These are phyloP conservation scores for Teratosphaeria epicoccoides DNA, from an alignment of 2,329 filamentous ascomycete genomes.

Conservation along the genomic window DNA sequence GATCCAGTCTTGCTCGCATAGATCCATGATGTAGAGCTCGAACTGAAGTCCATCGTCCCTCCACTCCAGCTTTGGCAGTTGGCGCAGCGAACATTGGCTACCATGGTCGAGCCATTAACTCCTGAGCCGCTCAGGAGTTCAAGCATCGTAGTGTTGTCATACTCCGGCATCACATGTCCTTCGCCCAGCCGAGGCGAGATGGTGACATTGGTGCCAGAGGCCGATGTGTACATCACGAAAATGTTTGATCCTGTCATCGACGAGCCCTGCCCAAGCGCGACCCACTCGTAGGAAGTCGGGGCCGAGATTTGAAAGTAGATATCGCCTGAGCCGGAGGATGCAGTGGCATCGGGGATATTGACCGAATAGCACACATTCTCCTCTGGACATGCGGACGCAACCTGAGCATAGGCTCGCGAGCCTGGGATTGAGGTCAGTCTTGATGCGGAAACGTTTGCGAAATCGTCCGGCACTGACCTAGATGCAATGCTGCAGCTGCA, in stretches of 20 bases:
- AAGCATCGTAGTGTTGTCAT: conserved; percentile 34
- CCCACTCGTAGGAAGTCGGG: conserved; percentile 43
- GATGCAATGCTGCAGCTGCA: conserved; percentile 3
- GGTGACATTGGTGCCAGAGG: conserved; percentile 45
- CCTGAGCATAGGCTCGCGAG: conserved; percentile 10
- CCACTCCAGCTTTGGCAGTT: conserved; percentile 45
- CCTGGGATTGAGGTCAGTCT: conserved; percentile 4
- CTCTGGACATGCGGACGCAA: conserved; percentile 12
- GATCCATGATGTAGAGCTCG: conserved; percentile 35
- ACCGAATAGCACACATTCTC: conserved; percentile 38
- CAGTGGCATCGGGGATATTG: conserved; percentile 45
- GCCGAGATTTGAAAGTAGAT: conserved; percentile 49
- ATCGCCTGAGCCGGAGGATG: conserved; percentile 41
- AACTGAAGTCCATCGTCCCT: conserved; percentile 41
- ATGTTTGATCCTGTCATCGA: conserved; percentile 47
- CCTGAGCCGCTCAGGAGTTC: conserved; percentile 44
- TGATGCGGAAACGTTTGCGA: neutral
- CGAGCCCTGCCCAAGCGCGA: conserved; percentile 45
- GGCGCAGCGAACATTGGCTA: conserved; percentile 45
- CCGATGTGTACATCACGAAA: conserved; percentile 47
- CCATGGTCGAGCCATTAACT: conserved; percentile 42
- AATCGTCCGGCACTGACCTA: conserved; percentile 3
- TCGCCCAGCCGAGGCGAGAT: conserved; percentile 42
- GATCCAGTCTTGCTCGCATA: conserved; percentile 37
- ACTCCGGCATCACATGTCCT: conserved; percentile 34